These are phyloP conservation scores for Alternaria burnsii DNA, from an alignment of 2,329 filamentous ascomycete genomes.

Conservation along the genomic window DNA sequence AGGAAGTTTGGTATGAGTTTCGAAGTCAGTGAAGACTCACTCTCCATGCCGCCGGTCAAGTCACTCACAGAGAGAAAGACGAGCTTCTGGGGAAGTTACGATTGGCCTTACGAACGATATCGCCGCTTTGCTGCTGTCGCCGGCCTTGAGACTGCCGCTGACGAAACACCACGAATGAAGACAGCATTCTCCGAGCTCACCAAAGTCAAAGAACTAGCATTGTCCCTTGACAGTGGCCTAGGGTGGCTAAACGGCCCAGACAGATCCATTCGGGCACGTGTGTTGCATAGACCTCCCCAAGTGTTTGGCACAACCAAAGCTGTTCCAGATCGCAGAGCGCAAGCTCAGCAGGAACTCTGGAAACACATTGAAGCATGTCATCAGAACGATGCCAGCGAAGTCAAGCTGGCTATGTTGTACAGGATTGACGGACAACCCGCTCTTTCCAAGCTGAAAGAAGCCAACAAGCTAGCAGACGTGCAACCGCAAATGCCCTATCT, in stretches of 20 bases:
- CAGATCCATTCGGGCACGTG: conserved; percentile 58
- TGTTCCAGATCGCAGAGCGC: conserved; percentile 50
- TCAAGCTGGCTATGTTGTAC: conserved; percentile 42
- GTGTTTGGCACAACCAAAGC: conserved; percentile 58
- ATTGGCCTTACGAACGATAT: conserved; percentile 69
- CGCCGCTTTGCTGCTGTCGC: conserved; percentile 67
- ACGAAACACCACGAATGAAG: conserved; percentile 69
- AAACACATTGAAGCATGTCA: conserved; percentile 38
- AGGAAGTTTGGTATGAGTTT: conserved; percentile 72
- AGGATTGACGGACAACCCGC: conserved; percentile 31
- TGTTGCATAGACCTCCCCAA: conserved; percentile 53
- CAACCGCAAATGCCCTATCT: conserved; percentile 44
- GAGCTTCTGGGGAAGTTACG: conserved; percentile 71
- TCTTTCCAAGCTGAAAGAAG: conserved; percentile 25
- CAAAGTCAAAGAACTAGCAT: conserved; percentile 68
- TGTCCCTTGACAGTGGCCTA: conserved; percentile 73
- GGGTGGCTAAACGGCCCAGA: conserved; percentile 73
- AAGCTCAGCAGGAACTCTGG: conserved; percentile 51
- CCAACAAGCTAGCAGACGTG: conserved; percentile 16
- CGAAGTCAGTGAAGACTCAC: conserved; percentile 67
- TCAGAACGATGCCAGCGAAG: conserved; percentile 25
- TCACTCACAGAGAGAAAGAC: conserved; percentile 62
- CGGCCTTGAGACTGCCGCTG: conserved; percentile 68
- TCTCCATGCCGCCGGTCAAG: conserved; percentile 64
- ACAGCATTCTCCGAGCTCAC: conserved; percentile 66